Base-by-base conservation (phyloP, 345 rosid genomes). In the Adansonia digitata region DNA sequence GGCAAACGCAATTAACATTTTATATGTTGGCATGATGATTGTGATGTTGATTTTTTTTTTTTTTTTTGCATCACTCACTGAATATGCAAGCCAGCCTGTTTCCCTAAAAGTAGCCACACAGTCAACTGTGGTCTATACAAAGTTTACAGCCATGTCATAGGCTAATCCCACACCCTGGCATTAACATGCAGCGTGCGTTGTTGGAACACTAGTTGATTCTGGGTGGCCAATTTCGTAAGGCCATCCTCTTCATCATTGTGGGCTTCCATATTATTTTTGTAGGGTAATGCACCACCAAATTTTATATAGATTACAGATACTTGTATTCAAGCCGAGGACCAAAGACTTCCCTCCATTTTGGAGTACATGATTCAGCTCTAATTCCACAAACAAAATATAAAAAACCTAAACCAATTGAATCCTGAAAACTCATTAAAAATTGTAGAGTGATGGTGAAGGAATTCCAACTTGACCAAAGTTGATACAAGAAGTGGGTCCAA, bases 1-100 rank as follows among this genome's bases (percentile, higher is more conserved):
- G 35, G 17, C 56, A 51, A 51, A n/a, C 1, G 51, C 51, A 46
- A 1, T 46, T n/a, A 51, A 51, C 7, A 18, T 18, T n/a, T 51
- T 51, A 46, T 3, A 4, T 2, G 64, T 29, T 31, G 65, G 40
- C 42, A 14, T 7, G 29, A 68, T 68, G 72, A 46, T 27, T 7
- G 10, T 27, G 56, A 29, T 68, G 71, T 45, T 67, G 71, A 26
- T 67, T 27, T 53, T 15, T 26, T 7, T 8, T 63, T 17, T 27
- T 49, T 17, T 0, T 48, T 68, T 26, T 8, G 24, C 56, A 27
- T 46, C 40, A 46, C 40, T 46, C 12, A 27, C 48, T 40, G 60
- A 69, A 69, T 31, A 49, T 10, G n/a, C n/a, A n/a, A 18, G 73
- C 29, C 73, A 49, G 73, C 73, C 73, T 69, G 59, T 69, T 69